Evolutionary conservation across 352 stramenopile species (phyloP).

Genomic region (Globisporangium apiculatum): DNA sequence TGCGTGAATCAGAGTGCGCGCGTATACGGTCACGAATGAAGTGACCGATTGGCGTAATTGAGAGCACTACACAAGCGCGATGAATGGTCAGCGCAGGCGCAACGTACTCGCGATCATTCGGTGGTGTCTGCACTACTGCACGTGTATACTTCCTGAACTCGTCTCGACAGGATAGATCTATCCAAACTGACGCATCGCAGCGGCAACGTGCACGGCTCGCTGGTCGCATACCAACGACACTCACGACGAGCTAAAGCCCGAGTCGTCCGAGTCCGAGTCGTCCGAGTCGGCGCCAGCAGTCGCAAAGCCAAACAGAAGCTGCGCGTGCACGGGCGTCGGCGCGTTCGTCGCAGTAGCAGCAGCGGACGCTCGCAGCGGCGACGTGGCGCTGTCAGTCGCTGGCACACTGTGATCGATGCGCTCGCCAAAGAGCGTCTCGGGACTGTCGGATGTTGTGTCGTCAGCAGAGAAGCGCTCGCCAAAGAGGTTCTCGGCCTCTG

Average conservation of each 20-base stretch:
- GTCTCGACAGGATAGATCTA: no score
- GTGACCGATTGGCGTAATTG: no score
- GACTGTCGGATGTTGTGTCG: conserved; percentile 26
- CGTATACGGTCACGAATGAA: no score
- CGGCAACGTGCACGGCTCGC: no score
- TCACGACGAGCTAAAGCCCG: conserved; percentile 27
- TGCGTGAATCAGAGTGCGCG: background rate
- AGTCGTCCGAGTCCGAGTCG: conserved; percentile 47
- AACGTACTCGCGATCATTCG: no score
- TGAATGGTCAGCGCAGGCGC: background rate
- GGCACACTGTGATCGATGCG: conserved; percentile 3
- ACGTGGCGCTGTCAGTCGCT: background rate
- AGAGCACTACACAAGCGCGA: background rate
- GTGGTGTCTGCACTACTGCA: no score
- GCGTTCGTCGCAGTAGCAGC: background rate
- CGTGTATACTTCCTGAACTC: no score
- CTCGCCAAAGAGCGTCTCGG: conserved; percentile 51
- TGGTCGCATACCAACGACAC: no score
- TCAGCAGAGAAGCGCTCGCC: conserved; percentile 12
- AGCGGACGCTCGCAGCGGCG: background rate
- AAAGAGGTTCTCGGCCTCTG: conserved; percentile 15
- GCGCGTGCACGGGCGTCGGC: conserved; percentile 13
- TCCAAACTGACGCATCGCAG: no score
- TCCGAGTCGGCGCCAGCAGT: conserved; percentile 31
- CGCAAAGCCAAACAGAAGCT: conserved; percentile 52